These are phyloP conservation scores for Macadamia tetraphylla DNA, from an alignment of 164 flowering plant species.

Conservation along the genomic window DNA sequence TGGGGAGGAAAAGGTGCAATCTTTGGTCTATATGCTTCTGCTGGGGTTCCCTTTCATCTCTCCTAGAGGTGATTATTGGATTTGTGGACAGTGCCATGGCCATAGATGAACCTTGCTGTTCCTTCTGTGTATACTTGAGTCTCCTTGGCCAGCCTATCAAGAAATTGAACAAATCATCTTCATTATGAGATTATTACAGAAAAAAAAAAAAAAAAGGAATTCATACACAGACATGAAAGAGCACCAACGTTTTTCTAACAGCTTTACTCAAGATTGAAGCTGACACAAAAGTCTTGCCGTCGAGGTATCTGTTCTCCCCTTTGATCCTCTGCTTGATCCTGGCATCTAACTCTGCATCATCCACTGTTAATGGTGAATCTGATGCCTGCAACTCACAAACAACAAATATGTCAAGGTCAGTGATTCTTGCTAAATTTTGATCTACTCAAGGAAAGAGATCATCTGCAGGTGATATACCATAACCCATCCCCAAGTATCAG, in stretches of 20 bases:
- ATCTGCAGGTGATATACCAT: slow-evolving; percentile 41
- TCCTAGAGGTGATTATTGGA: slow-evolving; percentile 17
- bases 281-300: slow-evolving; percentile 69
- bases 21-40: neutral
- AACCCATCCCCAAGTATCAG: slow-evolving; percentile 99
- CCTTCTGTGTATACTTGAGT: slow-evolving; percentile 88
- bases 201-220: neutral
- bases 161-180: no score
- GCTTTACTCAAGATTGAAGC: slow-evolving; percentile 79
- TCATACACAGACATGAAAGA: neutral
- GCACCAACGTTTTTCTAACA: slow-evolving; percentile 64
- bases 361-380: slow-evolving; percentile 57
- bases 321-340: slow-evolving; percentile 62
- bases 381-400: slow-evolving; percentile 53
- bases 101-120: slow-evolving; percentile 81
- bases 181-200: neutral
- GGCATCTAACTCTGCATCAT: slow-evolving; percentile 57
- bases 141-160: slow-evolving; percentile 62
- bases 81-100: slow-evolving; percentile 54
- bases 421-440: no score
- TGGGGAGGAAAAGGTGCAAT: neutral
- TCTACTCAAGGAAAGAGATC: neutral
- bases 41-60: slow-evolving; percentile 10
- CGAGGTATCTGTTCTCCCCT: slow-evolving; percentile 74
- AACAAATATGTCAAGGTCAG: neutral